Evolutionary conservation across 2,329 filamentous ascomycete genomes (phyloP), one percentile per base, ranked within the genome.

Genomic region (Onygena corvina): DNA sequence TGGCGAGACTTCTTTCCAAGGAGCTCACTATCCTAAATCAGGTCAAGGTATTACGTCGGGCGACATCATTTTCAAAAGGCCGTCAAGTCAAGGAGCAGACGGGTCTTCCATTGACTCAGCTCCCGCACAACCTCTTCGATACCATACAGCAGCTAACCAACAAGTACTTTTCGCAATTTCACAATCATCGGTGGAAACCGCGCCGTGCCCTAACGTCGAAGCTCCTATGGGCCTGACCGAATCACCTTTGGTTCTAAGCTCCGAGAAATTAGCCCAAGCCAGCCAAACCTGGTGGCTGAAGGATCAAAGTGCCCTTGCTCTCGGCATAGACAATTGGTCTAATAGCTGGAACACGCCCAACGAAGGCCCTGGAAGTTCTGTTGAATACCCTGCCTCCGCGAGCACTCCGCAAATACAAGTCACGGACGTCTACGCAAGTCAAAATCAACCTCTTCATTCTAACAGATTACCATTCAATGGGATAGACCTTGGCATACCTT

Each of bases 271-370:
- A 3, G 71, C 83, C 2, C 72, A 76, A 40, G 79, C 83, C 46
- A 77, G 75, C 44, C 77, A 81, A 52, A 76, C 83, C 56, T 80
- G 76, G 77, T 81, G 78, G 71, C 70, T 80, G 48, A 68, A 73
- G 30, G 80, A 84, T 57, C 79, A 83, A 57, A 73, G 70, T 14
- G 74, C 76, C 46, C 64, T 83, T 3, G 78, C 76, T 0, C 62
- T 75, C 3, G 80, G 79, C 1, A 77, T 83, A 54, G 80, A 76
- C 21, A 80, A 79, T 49, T 84, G 54, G 54, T 33, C 34, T 18
- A 49, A 48, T 23, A 46, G 23, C 27, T 53, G 51, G 51, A 35
- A 48, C 27, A 42, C 14, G 18, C 16, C 25, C n/a, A 35, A 31
- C 8, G 45, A 47, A 21, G n/a, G 29, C 2, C n/a, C 30, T 21